Evolutionary conservation across 331 rosid genomes (phyloP), one percentile per base, ranked within the genome.

Genomic region (Quercus tomentella): DNA sequence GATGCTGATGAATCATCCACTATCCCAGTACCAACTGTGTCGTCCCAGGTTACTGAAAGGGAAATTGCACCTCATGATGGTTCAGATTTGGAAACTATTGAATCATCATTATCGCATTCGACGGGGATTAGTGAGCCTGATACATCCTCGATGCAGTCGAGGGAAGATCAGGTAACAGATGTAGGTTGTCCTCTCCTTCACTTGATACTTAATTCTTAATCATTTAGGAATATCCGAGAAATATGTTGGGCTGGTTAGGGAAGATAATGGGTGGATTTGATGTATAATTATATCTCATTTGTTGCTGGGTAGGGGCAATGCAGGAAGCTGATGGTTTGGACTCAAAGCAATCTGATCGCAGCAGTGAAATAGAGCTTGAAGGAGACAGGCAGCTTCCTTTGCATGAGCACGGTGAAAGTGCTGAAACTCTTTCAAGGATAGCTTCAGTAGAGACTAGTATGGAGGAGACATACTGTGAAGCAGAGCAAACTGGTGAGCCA

Each of bases 221-320:
- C 22, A 16, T 22, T 60, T 26, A 68, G 54, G 30, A 73, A 73
- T 77, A 62, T 57, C 45, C 8, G 35, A 72, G 83, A 76, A 72
- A 23, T 77, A 61, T 45, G 76, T 72, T 83, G 75, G 76, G 82
- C 55, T 63, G 73, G 74, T 57, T 73, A 82, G 82, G 83, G 78
- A 79, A 65, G 72, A 5, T 77, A 35, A 75, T 76, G 70, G 77
- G 73, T 78, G 81, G 76, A 65, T 88, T 88, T 88, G 84, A 73
- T 86, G 77, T 87, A 82, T 91, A 87, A 87, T 89, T 90, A 81
- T 87, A 86, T 88, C 96, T 90, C 93, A 87, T 90, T 86, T 90
- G 84, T 90, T 90, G 81, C 91, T 93, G 90, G 98, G 79, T 90
- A 92, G 97, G 97, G 89, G 83, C 92, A 87, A 91, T 91, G 97